Base-by-base conservation (phyloP, 2,329 filamentous ascomycete genomes). In the Colletotrichum cuscutae region DNA sequence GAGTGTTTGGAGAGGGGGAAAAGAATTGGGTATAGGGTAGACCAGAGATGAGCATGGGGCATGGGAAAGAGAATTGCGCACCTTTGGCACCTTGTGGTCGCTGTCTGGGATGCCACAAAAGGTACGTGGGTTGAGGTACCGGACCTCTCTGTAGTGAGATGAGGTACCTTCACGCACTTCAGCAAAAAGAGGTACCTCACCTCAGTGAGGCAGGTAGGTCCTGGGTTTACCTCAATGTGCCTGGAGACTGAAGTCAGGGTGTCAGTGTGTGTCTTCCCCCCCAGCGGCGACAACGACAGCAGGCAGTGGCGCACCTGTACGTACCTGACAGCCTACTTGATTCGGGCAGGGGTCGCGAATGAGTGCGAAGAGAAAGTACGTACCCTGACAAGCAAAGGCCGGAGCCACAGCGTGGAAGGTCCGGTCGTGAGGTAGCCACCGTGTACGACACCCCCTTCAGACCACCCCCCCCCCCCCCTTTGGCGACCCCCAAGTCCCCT, bases 21-120 rank as follows among this genome's bases (percentile, higher is more conserved):
- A 56, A 62, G 71, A 65, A 64, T 72, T 63, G 65, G 70, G 70
- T 37, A 64, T 54, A 52, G 46, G 60, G 5, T 35, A 30, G 60
- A 26, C 26, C 26, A 26, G 26, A 26, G 26, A 32, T 32, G 60
- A 52, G 62, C 66, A 72, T 65, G 70, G 71, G 67, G 24, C 46
- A 70, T 72, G 70, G 70, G 70, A 73, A 73, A 73, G 60, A 70
- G 71, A 71, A 73, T 73, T 73, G 66, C 71, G 71, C 66, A 73
- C 71, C 70, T 72, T 72, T 60, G 13, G 58, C 35, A 60, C 35
- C 58, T 46, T 52, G 52, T 65, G 30, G 35, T 65, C 32, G 66
- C 61, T 71, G 60, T 35, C 68, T 60, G 49, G 71, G 66, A 73
- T 61, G 71, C 56, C 46, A 54, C 61, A 35, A 73, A 61, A 65